Conservation (phyloP, 2,329 filamentous ascomycete genomes). For the Fusarium torreyae region DNA sequence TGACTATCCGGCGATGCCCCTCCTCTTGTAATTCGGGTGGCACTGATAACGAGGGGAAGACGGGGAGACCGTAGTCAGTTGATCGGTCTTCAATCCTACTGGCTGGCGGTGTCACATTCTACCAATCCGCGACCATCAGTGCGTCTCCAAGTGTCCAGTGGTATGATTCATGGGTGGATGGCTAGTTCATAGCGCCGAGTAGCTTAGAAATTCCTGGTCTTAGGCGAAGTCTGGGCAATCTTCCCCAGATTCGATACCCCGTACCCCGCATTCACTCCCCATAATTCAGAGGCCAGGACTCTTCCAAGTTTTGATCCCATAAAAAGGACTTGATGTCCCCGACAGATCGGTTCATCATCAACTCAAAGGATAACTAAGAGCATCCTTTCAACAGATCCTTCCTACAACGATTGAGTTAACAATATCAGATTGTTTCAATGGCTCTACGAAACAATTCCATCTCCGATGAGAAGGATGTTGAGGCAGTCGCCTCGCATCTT, state of each 20-base stretch:
- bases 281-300: background rate
- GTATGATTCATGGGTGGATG: background rate
- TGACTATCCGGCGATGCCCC: no score
- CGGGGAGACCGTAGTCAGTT: background rate
- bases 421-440: conserved; percentile 3
- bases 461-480: conserved; percentile 39
- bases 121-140: background rate
- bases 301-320: conserved; percentile 12
- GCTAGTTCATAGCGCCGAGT: background rate
- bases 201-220: background rate
- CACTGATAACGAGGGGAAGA: background rate
- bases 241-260: conserved; percentile 35
- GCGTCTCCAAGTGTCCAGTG: background rate
- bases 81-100: conserved; percentile 39
- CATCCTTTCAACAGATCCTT: background rate
- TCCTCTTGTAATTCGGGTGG: background rate
- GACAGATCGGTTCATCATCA: background rate
- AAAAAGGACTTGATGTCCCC: conserved; percentile 23
- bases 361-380: background rate
- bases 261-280: conserved; percentile 24
- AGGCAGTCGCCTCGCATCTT: conserved; percentile 32
- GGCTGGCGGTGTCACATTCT: background rate
- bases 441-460: conserved; percentile 19
- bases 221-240: background rate
- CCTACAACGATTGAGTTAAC: background rate